Evolutionary conservation across 2,329 filamentous ascomycete species (phyloP), one percentile per base, ranked within the genome.

Genomic region (Cercospora berteroae): DNA sequence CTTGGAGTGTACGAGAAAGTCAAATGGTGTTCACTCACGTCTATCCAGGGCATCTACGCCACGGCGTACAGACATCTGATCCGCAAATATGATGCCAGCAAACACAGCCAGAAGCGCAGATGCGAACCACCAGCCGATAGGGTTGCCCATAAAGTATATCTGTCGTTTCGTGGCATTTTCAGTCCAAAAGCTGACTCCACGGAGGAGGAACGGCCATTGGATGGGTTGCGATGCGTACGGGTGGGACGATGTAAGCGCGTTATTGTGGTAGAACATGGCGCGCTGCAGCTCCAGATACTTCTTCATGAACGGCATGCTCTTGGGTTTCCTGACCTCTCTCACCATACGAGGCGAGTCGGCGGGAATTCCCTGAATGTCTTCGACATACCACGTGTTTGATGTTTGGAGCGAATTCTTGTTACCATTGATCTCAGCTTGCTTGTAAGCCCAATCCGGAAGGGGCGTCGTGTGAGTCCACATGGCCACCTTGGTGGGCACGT

Each of bases 191-290:
- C 93, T 97, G 74, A 99, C 94, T 81, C 95, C 95, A 31, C 95
- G 90, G 66, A 99, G 88, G 77, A 99, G 86, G 87, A 99, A 98
- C 1, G 95, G 95, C 95, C 95, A 99, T 77, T 96, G 92, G 82
- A 96, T 95, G 6, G 95, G 95, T 78, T 94, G 90, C 75, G 93
- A 97, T 50, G 95, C 88, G 79, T 99, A 99, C 1, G 95, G 95
- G 80, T 99, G 95, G 78, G 92, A 96, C 83, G 93, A 96, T 55
- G 95, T 99, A 77, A 99, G 84, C 75, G 96, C 94, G 80, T 94
- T 98, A 86, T 99, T 99, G 85, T 99, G 95, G 86, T 91, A 94
- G 86, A 99, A 99, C 94, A 99, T 99, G 75, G 94, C 93, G 60
- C 94, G 89, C 82, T 99, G 95, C 67, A 99, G 86, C 83, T 99